Conservation (phyloP, 352 stramenopile genomes). For the Phytophthora pisi region DNA sequence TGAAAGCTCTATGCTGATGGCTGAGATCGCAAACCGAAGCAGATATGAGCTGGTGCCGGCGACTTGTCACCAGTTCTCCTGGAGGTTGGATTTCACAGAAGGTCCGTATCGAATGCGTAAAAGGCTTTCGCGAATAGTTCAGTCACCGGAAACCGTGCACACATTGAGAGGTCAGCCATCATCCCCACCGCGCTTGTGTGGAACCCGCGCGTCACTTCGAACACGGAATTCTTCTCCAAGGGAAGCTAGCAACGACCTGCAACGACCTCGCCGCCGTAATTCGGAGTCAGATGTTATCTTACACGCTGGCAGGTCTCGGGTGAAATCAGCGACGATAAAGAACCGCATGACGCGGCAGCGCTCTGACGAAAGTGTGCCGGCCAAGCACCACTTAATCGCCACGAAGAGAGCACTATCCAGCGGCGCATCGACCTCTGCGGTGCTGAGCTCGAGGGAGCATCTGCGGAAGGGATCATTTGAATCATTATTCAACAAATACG, state of each 20-base stretch:
- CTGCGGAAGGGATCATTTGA: constrained; percentile 37
- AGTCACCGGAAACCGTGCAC: constrained; percentile 1
- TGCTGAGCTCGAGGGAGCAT: constrained; percentile 20
- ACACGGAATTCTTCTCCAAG: neutral
- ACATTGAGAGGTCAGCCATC: constrained; percentile 22
- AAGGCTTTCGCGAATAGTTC: constrained; percentile 35
- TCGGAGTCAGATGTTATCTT: constrained; percentile 30
- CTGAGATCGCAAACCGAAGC: constrained; percentile 14
- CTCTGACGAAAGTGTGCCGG: constrained; percentile 15
- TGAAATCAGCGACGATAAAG: constrained; percentile 1
- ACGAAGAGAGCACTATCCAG: constrained; percentile 16
- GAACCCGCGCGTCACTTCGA: neutral
- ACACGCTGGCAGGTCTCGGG: neutral
- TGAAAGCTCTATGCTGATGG: constrained; percentile 18
- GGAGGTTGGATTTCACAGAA: constrained; percentile 73
- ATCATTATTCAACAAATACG: constrained; percentile 36
- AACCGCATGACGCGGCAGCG: constrained; percentile 15
- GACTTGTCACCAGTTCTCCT: constrained; percentile 8
- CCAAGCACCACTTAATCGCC: neutral
- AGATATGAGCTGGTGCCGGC: constrained; percentile 9
- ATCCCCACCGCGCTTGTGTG: constrained; percentile 8
- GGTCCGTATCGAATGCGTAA: constrained; percentile 73
- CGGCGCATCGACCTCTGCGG: constrained; percentile 22
- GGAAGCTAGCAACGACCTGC: neutral
- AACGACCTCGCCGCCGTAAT: constrained; percentile 21